Percentiles rank a stretch among this genome's conserved stretches.
Evolutionary conservation across 1,284 basidiomycete genomes (phyloP).

Genomic region (Rhodotorula sp.): DNA sequence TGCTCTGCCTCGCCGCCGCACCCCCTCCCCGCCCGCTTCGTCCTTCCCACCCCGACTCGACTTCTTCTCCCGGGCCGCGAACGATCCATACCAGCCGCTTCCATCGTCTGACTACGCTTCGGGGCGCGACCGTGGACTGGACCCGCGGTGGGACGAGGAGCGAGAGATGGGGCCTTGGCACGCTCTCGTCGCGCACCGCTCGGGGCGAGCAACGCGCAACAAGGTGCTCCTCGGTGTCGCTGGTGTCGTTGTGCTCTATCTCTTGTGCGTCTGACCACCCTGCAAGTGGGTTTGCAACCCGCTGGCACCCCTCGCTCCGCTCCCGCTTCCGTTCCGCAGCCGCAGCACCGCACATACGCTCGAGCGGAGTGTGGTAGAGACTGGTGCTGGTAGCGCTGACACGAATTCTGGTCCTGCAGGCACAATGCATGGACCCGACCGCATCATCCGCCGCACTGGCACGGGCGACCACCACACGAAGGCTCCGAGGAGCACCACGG

Average conservation of each 20-base stretch:
- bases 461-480: neutral
- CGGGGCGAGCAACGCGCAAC: neutral
- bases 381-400: neutral
- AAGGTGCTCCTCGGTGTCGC: neutral
- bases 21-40: neutral
- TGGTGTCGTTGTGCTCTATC: conserved; percentile 8
- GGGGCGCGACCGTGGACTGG: neutral
- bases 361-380: neutral
- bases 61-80: neutral
- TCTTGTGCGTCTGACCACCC: conserved; percentile 11
- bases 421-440: neutral
- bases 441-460: neutral
- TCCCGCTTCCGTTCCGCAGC: neutral
- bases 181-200: neutral
- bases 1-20: neutral
- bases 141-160: neutral
- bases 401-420: neutral
- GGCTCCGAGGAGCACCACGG: too few species aligned
- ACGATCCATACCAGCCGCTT: neutral
- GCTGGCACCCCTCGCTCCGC: too few species aligned
- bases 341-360: neutral
- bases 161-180: neutral
- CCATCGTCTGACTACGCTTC: neutral
- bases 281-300: neutral
- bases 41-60: neutral